These are phyloP conservation scores for Catunica adiposa DNA, from an alignment of 2,329 filamentous ascomycete species.

Conservation along the genomic window DNA sequence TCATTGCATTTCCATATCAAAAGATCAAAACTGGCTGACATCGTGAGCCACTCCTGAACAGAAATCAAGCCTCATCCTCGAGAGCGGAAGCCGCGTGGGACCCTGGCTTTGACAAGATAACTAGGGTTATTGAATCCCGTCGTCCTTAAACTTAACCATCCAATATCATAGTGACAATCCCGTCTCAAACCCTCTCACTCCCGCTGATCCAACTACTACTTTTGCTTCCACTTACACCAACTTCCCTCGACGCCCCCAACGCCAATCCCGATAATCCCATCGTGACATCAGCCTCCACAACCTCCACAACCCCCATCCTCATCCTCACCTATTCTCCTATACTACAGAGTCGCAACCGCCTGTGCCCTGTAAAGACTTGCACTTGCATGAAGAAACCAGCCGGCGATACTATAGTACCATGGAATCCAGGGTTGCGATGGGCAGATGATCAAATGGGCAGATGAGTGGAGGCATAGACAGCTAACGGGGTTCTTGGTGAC, in stretches of 20 bases:
- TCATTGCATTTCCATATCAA: background rate
- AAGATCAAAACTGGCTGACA: background rate
- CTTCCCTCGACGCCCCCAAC: no score
- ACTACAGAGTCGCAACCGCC: no score
- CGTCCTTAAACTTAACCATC: background rate
- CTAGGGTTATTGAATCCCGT: background rate
- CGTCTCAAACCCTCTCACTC: background rate
- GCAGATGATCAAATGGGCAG: no score
- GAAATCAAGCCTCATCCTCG: background rate
- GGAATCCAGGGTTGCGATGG: no score
- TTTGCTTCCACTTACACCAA: no score
- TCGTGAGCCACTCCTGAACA: background rate
- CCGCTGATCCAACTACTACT: no score
- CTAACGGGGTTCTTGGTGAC: no score
- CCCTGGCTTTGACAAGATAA: background rate
- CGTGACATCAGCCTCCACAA: no score
- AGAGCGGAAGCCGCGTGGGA: background rate
- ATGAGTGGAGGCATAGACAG: no score
- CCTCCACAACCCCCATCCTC: no score
- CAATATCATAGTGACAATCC: background rate
- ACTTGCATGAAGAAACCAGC: background rate
- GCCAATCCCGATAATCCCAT: no score
- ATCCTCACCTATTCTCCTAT: no score
- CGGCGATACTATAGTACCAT: background rate
- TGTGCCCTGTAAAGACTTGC: background rate